A percentile compares a stretch with the other conserved stretches of the same genome.
Conservation (phyloP, 1,284 basidiomycete species). For the Lentinula novae-zelandiae region DNA sequence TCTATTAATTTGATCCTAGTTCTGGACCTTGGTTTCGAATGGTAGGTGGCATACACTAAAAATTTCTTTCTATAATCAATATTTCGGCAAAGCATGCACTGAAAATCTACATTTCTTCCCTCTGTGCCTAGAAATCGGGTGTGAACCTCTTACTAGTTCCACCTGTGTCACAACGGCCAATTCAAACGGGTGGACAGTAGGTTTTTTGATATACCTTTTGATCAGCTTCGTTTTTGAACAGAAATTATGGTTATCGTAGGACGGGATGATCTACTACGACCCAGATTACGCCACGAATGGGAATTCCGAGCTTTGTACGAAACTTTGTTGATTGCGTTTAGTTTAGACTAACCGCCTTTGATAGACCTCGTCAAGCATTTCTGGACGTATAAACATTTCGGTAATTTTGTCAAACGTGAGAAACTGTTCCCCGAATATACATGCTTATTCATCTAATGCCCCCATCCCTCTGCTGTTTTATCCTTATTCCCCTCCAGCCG, state of each 20-base stretch:
- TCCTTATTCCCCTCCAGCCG: conserved; percentile 21
- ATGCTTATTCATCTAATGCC: neutral
- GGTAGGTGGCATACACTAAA: conserved; percentile 10
- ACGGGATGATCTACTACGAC: conserved; percentile 38
- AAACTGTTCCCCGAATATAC: neutral
- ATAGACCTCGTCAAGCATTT: conserved; percentile 35
- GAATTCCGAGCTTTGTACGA: conserved; percentile 33
- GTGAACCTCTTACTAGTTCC: conserved; percentile 26
- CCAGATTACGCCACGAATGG: conserved; percentile 29
- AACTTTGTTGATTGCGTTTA: no score
- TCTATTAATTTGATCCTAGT: conserved; percentile 19
- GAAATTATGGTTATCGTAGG: conserved; percentile 19
- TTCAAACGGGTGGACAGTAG: conserved; percentile 33
- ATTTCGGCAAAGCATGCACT: no score
- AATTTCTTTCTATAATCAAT: no score
- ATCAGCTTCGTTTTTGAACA: no score
- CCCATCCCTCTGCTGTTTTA: neutral
- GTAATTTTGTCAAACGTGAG: conserved; percentile 36
- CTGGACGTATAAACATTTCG: conserved; percentile 38
- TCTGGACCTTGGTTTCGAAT: conserved; percentile 37
- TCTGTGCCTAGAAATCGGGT: conserved; percentile 26
- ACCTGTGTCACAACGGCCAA: conserved; percentile 29
- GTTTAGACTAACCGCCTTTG: neutral
- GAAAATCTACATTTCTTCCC: no score
- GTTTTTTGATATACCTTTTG: conserved; percentile 1